Percentiles rank a stretch among this genome's conserved stretches.
phyloP scores from a whole-genome alignment of 1,284 basidiomycete species.

The Pterula multifida region DNA sequence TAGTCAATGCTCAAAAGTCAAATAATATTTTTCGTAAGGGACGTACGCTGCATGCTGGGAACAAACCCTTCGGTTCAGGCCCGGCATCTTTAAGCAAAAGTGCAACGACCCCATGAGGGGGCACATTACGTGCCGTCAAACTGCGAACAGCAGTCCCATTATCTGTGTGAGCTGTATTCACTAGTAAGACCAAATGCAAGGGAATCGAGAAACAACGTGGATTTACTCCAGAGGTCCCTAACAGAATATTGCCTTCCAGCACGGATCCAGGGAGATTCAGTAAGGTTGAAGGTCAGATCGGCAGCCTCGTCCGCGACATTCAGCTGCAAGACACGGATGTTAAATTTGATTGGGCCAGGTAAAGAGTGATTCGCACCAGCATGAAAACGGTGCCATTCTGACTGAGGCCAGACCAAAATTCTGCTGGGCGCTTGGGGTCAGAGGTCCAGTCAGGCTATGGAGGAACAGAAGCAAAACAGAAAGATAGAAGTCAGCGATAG shows the following conservation, averaged over 20 bases:
- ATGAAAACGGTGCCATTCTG: slow-evolving; percentile 45
- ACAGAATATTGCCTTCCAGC: slow-evolving; percentile 52
- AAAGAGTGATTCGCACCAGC: slow-evolving; percentile 25
- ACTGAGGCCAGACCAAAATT: slow-evolving; percentile 47
- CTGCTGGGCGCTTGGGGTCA: slow-evolving; percentile 37
- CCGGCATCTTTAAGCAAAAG: slow-evolving; percentile 53
- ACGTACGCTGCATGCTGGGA: slow-evolving; percentile 32
- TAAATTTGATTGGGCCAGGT: not conserved
- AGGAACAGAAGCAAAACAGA: too few relatives aligned
- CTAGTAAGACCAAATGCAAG: not conserved
- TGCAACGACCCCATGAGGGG: slow-evolving; percentile 60
- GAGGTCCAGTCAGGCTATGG: slow-evolving; percentile 37
- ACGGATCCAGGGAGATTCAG: slow-evolving; percentile 59
- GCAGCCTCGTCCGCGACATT: slow-evolving; percentile 41
- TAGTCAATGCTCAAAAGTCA: too few relatives aligned
- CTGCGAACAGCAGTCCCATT: slow-evolving; percentile 56
- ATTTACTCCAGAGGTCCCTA: slow-evolving; percentile 18
- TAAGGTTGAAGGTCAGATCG: slow-evolving; percentile 49
- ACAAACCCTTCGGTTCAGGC: slow-evolving; percentile 42
- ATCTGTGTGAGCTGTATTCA: slow-evolving; percentile 33
- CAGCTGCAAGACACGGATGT: slow-evolving; percentile 20
- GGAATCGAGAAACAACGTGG: too few relatives aligned
- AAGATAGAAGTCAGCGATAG: slow-evolving; percentile 4
- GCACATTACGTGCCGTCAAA: slow-evolving; percentile 44
- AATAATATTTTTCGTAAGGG: slow-evolving; percentile 17